Conservation (phyloP, 345 rosid species). For the Barbarea vulgaris region DNA sequence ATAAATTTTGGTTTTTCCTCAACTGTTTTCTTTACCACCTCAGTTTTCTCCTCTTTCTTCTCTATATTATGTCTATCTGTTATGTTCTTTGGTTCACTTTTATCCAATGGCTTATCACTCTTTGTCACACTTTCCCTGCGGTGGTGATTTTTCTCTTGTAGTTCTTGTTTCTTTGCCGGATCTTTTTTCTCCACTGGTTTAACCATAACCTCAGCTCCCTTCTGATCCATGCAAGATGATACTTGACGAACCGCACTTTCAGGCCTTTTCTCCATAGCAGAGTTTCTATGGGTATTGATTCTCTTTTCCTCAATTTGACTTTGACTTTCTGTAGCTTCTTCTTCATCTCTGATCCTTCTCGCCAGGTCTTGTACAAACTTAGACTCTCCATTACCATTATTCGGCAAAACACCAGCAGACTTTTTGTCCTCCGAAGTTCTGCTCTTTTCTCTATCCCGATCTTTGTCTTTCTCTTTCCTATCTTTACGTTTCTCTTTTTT, state of each 20-base stretch:
- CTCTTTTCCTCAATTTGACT: slow-evolving; percentile 43
- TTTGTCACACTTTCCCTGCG: slow-evolving; percentile 39
- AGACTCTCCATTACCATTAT: slow-evolving; percentile 44
- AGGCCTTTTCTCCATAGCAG: slow-evolving; percentile 24
- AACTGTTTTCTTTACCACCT: slow-evolving; percentile 40
- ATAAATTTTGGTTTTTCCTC: slow-evolving; percentile 43
- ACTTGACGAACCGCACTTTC: slow-evolving; percentile 37
- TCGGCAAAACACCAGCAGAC: slow-evolving; percentile 35
- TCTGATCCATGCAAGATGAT: slow-evolving; percentile 41
- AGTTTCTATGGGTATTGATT: slow-evolving; percentile 38
- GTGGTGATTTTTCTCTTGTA: slow-evolving; percentile 43
- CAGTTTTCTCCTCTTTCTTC: slow-evolving; percentile 45
- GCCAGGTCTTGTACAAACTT: slow-evolving; percentile 54
- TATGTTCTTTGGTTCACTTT: slow-evolving; percentile 46
- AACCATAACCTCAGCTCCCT: slow-evolving; percentile 42
- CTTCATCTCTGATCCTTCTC: slow-evolving; percentile 55
- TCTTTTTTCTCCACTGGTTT: slow-evolving; percentile 50
- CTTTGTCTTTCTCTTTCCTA: slow-evolving; percentile 55
- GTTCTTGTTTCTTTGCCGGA: slow-evolving; percentile 42
- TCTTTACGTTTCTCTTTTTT: slow-evolving; percentile 54
- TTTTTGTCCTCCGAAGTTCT: slow-evolving; percentile 39
- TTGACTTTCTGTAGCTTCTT: slow-evolving; percentile 52
- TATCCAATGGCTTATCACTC: slow-evolving; percentile 42
- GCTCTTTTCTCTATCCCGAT: slow-evolving; percentile 48
- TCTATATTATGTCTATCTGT: slow-evolving; percentile 43